Evolutionary conservation across 148 eudicot genomes (phyloP).

Genomic region (Nepenthes gracilis): DNA sequence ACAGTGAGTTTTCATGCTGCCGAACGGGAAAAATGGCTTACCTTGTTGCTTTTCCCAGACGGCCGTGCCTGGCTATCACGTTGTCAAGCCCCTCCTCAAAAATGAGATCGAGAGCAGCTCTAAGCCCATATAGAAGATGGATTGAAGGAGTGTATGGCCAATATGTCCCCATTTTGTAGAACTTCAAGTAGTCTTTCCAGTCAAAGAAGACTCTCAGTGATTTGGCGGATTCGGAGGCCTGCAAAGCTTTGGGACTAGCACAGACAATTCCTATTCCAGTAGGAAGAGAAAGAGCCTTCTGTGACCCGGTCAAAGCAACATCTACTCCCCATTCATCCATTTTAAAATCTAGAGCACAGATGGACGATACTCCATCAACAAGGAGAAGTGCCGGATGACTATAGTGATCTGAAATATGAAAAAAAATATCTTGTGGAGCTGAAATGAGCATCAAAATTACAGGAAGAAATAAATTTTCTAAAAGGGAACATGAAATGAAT

Average conservation of each 20-base stretch:
- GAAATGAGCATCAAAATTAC: not conserved
- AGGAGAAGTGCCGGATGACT: constrained; percentile 89
- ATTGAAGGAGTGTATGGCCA: constrained; percentile 99
- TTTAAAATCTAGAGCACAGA: constrained; percentile 92
- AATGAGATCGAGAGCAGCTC: constrained; percentile 82
- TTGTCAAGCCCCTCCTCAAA: constrained; percentile 97
- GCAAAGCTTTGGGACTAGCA: constrained; percentile 87
- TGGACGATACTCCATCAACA: constrained; percentile 96
- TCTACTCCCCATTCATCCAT: constrained; percentile 99
- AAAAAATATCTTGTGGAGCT: not conserved
- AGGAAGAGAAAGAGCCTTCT: constrained; percentile 95
- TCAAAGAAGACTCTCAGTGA: constrained; percentile 91
- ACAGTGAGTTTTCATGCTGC: too few species aligned
- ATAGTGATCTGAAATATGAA: constrained; percentile 59
- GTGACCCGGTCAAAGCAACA: constrained; percentile 98
- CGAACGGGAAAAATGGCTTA: not conserved
- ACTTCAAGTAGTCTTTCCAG: constrained; percentile 94
- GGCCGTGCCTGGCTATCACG: constrained; percentile 84
- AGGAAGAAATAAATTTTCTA: too few species aligned
- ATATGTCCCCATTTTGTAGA: constrained; percentile 77
- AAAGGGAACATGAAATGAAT: too few species aligned
- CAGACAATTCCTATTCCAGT: constrained; percentile 91
- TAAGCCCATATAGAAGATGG: constrained; percentile 85
- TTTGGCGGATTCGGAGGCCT: constrained; percentile 80
- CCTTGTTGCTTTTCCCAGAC: constrained; percentile 92